Evolutionary conservation across 495 filamentous ascomycete genomes (phyloP).

Genomic region (Aspergillus ostianus): DNA sequence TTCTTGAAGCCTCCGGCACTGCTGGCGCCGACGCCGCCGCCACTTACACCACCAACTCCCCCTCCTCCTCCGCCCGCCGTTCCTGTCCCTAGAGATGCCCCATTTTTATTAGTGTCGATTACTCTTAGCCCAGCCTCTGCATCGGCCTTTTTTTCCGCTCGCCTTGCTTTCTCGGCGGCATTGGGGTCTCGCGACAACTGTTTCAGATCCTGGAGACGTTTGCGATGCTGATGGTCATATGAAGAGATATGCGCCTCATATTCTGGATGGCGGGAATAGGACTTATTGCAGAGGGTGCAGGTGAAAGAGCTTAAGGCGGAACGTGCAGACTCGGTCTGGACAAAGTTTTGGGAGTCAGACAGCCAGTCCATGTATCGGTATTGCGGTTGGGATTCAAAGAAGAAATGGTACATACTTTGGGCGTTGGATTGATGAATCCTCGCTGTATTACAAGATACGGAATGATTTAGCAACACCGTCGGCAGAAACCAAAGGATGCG

Average conservation of each 20-base stretch:
- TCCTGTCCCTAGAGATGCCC: slow-evolving; percentile 8
- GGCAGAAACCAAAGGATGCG: background rate
- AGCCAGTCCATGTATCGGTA: background rate
- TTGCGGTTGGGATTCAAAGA: background rate
- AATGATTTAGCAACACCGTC: background rate
- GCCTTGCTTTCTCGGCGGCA: slow-evolving; percentile 59
- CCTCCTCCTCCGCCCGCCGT: slow-evolving; percentile 13
- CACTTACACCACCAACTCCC: slow-evolving; percentile 29
- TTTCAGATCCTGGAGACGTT: slow-evolving; percentile 63
- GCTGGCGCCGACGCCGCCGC: slow-evolving; percentile 9
- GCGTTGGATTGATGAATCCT: slow-evolving; percentile 50
- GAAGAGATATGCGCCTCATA: slow-evolving; percentile 61
- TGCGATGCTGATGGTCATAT: slow-evolving; percentile 63
- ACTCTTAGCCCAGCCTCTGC: slow-evolving; percentile 46
- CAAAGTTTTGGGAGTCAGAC: background rate
- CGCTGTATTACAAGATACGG: slow-evolving; percentile 20
- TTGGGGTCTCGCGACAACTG: slow-evolving; percentile 58
- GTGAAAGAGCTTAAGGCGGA: slow-evolving; percentile 88
- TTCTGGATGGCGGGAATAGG: slow-evolving; percentile 59
- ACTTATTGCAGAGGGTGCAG: slow-evolving; percentile 63
- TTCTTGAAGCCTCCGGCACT: slow-evolving; percentile 57
- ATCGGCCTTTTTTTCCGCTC: slow-evolving; percentile 70
- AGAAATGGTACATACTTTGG: slow-evolving; percentile 36
- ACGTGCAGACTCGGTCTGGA: slow-evolving; percentile 76
- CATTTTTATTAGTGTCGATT: slow-evolving; percentile 28